Evolutionary conservation across 2,329 filamentous ascomycete genomes (phyloP).

Genomic region (Aspergillus uvarum): DNA sequence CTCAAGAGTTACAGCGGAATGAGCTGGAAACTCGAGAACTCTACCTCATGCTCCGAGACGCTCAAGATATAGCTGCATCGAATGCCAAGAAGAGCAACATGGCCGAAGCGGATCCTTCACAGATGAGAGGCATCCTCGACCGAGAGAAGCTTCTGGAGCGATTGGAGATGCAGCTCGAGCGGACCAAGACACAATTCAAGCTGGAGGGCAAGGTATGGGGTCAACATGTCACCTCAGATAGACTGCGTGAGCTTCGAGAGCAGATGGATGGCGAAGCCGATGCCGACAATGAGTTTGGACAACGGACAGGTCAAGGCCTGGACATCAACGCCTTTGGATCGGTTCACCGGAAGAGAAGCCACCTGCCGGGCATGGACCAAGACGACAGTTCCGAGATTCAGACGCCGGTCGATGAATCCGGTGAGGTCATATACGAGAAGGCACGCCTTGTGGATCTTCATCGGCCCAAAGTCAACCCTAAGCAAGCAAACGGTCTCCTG

Average conservation of each 20-base stretch:
- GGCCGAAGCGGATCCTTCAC: conserved; percentile 65
- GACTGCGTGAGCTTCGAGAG: conserved; percentile 85
- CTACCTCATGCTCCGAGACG: conserved; percentile 96
- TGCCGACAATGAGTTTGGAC: conserved; percentile 47
- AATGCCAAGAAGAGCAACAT: conserved; percentile 67
- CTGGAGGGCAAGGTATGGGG: conserved; percentile 91
- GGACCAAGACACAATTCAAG: conserved; percentile 97
- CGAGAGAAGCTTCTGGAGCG: conserved; percentile 89
- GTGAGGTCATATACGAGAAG: conserved; percentile 70
- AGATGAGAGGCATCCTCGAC: conserved; percentile 90
- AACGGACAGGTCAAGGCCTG: conserved; percentile 54
- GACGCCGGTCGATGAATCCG: conserved; percentile 53
- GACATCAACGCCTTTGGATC: conserved; percentile 73
- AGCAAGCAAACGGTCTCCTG: conserved; percentile 66
- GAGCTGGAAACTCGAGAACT: conserved; percentile 94
- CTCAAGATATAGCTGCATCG: conserved; percentile 91
- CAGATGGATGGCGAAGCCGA: conserved; percentile 77
- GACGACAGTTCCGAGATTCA: conserved; percentile 39
- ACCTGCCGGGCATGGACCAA: conserved; percentile 40
- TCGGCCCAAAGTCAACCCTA: conserved; percentile 63
- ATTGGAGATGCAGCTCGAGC: conserved; percentile 90
- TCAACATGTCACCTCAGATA: conserved; percentile 84
- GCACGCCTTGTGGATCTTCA: conserved; percentile 73
- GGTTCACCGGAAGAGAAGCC: conserved; percentile 59
- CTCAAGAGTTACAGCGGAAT: conserved; percentile 89